A percentile compares a stretch with the other conserved stretches of the same genome.
Conservation (phyloP, 2,329 filamentous ascomycete genomes). For the Cytospora paraplurivora region DNA sequence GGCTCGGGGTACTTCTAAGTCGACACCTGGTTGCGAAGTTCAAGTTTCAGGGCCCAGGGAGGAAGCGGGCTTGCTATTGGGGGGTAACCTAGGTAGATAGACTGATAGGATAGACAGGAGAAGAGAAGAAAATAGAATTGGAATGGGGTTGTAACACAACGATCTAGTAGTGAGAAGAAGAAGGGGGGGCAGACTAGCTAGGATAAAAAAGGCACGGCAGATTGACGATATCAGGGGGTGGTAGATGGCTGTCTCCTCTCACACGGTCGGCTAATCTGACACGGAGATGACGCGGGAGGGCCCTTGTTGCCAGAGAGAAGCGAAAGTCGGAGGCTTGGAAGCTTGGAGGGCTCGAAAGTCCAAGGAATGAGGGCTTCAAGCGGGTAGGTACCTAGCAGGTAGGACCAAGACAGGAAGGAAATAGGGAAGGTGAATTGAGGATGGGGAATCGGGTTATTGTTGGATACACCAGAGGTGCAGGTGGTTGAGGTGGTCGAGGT, state of each 20-base stretch:
- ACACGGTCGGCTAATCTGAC: not conserved
- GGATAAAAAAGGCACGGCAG: not conserved
- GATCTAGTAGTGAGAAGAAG: no score
- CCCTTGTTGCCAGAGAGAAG: not conserved
- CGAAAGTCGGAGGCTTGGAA: conserved; percentile 6
- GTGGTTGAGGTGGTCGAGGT: no score
- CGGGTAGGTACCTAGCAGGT: not conserved
- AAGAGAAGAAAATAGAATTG: not conserved
- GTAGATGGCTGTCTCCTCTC: not conserved
- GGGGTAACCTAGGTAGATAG: no score
- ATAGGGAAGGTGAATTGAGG: no score
- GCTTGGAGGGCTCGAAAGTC: conserved; percentile 6
- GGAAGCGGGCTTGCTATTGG: not conserved
- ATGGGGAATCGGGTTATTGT: no score
- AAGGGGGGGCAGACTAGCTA: not conserved
- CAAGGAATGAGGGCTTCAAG: not conserved
- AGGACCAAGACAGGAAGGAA: no score
- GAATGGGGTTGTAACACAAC: not conserved
- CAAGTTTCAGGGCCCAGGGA: not conserved
- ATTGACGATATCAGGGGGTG: not conserved
- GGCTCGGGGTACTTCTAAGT: not conserved
- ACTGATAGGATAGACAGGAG: not conserved
- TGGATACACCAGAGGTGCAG: no score
- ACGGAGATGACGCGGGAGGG: not conserved
- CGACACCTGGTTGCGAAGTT: not conserved